These are phyloP conservation scores for Leishmania martiniquensis DNA, from an alignment of 208 protist genomes.

Conservation along the genomic window DNA sequence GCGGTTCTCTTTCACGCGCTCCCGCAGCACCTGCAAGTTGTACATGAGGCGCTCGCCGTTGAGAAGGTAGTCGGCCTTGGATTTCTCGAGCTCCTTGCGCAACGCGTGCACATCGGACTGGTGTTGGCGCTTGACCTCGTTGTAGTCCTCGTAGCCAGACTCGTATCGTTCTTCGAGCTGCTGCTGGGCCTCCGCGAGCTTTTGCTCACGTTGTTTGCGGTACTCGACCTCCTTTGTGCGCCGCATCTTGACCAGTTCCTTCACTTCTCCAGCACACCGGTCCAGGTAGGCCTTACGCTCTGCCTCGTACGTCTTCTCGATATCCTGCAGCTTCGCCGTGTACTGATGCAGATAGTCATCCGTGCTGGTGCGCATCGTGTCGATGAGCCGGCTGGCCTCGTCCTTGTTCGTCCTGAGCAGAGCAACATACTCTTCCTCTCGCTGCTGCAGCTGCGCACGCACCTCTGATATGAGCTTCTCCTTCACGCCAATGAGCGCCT, in stretches of 20 bases:
- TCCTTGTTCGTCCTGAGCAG: constrained; percentile 77
- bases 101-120: constrained; percentile 92
- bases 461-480: constrained; percentile 88
- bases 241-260: constrained; percentile 88
- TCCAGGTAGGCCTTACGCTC: constrained; percentile 84
- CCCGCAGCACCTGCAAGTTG: constrained; percentile 95
- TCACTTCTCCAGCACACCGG: constrained; percentile 77
- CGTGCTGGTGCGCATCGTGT: constrained; percentile 87
- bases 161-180: constrained; percentile 82
- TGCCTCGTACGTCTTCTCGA: constrained; percentile 88
- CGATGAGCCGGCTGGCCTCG: constrained; percentile 85
- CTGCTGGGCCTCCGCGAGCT: constrained; percentile 85
- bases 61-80: constrained; percentile 95
- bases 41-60: constrained; percentile 97
- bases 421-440: constrained; percentile 94
- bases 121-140: constrained; percentile 73
- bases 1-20: constrained; percentile 96
- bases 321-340: constrained; percentile 75
- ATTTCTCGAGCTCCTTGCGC: constrained; percentile 94
- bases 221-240: constrained; percentile 91
- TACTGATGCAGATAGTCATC: constrained; percentile 80
- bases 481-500: constrained; percentile 81
- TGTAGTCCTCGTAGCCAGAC: constrained; percentile 84
- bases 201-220: constrained; percentile 75
- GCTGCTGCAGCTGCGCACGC: constrained; percentile 74